Evolutionary conservation across 805 yeast genomes (phyloP).

Genomic region (Clavispora phyllophila): DNA sequence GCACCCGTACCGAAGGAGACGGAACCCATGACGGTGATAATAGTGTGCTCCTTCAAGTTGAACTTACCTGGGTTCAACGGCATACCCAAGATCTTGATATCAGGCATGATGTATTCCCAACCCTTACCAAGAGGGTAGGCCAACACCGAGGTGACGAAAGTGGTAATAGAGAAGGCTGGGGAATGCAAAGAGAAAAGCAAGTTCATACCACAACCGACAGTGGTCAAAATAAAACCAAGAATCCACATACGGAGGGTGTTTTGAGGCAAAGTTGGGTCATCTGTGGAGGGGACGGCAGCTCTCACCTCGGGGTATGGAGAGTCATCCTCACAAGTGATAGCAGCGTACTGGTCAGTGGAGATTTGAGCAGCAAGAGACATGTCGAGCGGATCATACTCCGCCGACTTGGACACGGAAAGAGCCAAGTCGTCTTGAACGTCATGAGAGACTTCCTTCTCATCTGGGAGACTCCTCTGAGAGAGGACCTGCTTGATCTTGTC

Average conservation of each 20-base stretch:
- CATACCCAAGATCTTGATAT: slow-evolving; percentile 29
- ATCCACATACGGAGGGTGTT: slow-evolving; percentile 56
- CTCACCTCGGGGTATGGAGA: slow-evolving; percentile 64
- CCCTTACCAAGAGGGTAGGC: slow-evolving; percentile 56
- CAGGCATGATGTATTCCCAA: slow-evolving; percentile 37
- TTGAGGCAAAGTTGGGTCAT: slow-evolving; percentile 44
- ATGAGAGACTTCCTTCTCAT: slow-evolving; percentile 10
- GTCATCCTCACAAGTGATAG: slow-evolving; percentile 15
- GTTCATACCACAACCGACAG: slow-evolving; percentile 56
- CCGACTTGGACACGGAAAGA: slow-evolving; percentile 12
- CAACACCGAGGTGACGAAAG: slow-evolving; percentile 54
- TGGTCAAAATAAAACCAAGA: slow-evolving; percentile 44
- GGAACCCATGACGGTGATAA: slow-evolving; percentile 50
- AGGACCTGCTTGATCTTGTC: slow-evolving; percentile 13
- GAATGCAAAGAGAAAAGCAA: slow-evolving; percentile 53
- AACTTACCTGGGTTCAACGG: slow-evolving; percentile 56
- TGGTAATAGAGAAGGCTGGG: slow-evolving; percentile 48
- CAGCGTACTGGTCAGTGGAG: slow-evolving; percentile 15
- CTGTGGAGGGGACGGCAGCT: slow-evolving; percentile 51
- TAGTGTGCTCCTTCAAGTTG: slow-evolving; percentile 57
- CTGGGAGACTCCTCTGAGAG: slow-evolving; percentile 4
- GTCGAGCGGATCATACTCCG: slow-evolving; percentile 15
- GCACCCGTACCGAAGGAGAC: slow-evolving; percentile 40
- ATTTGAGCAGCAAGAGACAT: slow-evolving; percentile 11
- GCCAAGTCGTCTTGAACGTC: slow-evolving; percentile 5